Evolutionary conservation across 1,139 yeast species (phyloP), one percentile per base, ranked within the genome.

Genomic region (Candida frijolesensis): DNA sequence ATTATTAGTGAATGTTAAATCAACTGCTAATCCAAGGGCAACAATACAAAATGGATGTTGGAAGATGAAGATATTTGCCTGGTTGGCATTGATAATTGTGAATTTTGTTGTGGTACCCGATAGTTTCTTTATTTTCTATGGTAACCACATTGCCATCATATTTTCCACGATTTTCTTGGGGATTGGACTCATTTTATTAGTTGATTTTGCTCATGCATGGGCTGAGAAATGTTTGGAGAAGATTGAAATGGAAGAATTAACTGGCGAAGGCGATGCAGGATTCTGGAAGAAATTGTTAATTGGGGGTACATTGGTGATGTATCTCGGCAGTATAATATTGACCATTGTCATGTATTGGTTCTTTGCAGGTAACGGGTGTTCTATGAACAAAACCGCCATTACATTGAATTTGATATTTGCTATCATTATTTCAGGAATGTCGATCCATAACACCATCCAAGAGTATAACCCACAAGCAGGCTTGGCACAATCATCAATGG

Each of bases 171-270:
- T 91, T 3, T 95, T 95, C 68, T 79, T 94, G 37, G 85, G 95
- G 8, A 90, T 94, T 55, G 99, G 99, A 0, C 77, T 95, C 52
- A 89, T 95, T 10, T 76, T 95, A 47, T 72, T 95, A 49, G 98
- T 95, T 30, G 99, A 95, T 68, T 94, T 91, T 76, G 98, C 99
- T 11, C 99, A 95, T 68, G 95, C 95, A 53, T 95, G 98, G 97
- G 98, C 99, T 0, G 99, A 95, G 62, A 89, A 88, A 10, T 95
- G 99, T 65, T 79, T 94, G 50, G 94, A 87, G 58, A 89, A 90
- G 61, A 90, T 94, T 45, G 98, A 94, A 66, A 78, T 82, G 57
- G 95, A 88, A 58, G 96, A 92, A 55, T 87, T 92, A 46, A 81
- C 84, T 2, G 79, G 79, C 12, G 79, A 72, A 53, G 78, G 78